Conservation (phyloP, 768 basidiomycete genomes). For the Nidularia sp. region DNA sequence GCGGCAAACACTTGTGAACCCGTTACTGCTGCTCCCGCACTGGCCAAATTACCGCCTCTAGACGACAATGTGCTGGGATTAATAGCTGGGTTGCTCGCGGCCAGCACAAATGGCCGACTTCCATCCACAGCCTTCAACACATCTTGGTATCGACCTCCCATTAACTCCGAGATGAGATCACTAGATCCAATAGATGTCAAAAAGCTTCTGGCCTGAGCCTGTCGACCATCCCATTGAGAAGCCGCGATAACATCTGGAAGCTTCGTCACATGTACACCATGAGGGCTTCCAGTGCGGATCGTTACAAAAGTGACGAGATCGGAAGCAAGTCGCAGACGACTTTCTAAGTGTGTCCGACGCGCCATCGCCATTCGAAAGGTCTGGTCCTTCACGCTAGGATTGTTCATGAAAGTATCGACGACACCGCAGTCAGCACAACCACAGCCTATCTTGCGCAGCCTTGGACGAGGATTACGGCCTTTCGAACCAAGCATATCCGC, state of each 20-base stretch:
- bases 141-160: slow-evolving; percentile 25
- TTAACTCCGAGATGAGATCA: slow-evolving; percentile 18
- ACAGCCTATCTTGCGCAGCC: slow-evolving; percentile 25
- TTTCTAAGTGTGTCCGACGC: slow-evolving; percentile 19
- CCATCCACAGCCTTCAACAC: slow-evolving; percentile 21
- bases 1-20: no score
- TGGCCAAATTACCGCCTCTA: no score
- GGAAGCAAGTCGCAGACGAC: slow-evolving; percentile 7
- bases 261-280: slow-evolving; percentile 23
- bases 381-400: slow-evolving; percentile 4
- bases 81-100: background rate
- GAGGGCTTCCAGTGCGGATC: slow-evolving; percentile 17
- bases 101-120: slow-evolving; percentile 11
- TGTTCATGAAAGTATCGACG: slow-evolving; percentile 21
- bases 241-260: slow-evolving; percentile 12
- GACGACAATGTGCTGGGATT: no score
- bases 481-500: slow-evolving; percentile 19
- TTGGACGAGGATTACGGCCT: slow-evolving; percentile 3
- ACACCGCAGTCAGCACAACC: slow-evolving; percentile 22
- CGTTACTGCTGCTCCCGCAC: no score
- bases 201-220: slow-evolving; percentile 17
- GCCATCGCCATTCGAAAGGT: slow-evolving; percentile 13
- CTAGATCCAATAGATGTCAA: slow-evolving; percentile 20
- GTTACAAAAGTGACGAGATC: slow-evolving; percentile 20
- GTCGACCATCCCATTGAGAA: slow-evolving; percentile 15